These are phyloP conservation scores for Tephrocybe sp. DNA, from an alignment of 768 basidiomycete species.

Conservation along the genomic window DNA sequence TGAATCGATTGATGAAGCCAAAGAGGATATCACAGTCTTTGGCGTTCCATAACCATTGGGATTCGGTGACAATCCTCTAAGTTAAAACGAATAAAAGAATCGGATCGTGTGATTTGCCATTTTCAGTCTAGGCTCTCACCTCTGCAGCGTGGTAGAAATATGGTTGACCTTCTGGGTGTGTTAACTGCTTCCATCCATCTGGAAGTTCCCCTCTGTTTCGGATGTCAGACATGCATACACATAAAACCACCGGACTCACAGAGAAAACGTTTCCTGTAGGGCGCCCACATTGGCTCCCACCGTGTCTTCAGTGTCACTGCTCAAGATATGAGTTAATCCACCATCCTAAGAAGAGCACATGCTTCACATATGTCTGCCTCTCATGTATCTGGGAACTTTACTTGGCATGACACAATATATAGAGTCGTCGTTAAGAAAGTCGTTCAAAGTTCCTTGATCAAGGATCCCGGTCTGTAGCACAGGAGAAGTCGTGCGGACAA, in stretches of 20 bases:
- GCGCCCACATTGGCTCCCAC: neutral
- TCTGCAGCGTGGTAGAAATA: constrained; percentile 7
- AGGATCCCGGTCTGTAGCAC: neutral
- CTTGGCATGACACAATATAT: neutral
- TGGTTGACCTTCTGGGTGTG: constrained; percentile 9
- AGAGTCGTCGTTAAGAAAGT: neutral
- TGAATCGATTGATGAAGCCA: neutral
- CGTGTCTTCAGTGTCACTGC: neutral
- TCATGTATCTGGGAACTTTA: constrained; percentile 2
- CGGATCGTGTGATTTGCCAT: neutral
- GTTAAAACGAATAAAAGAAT: neutral
- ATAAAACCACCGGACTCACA: neutral
- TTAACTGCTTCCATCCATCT: constrained; percentile 6
- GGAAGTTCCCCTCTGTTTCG: constrained; percentile 4
- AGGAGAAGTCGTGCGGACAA: constrained; percentile 2
- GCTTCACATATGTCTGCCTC: constrained; percentile 1
- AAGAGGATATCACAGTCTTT: neutral
- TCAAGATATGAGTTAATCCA: neutral
- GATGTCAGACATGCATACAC: neutral
- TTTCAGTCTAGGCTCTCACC: neutral
- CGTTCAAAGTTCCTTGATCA: neutral
- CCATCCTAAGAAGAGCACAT: neutral
- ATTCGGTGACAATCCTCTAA: constrained; percentile 8
- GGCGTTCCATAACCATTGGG: constrained; percentile 4
- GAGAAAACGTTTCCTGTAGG: neutral